Evolutionary conservation across 2,329 filamentous ascomycete genomes (phyloP), one percentile per base, ranked within the genome.

Genomic region (Botryotinia calthae): DNA sequence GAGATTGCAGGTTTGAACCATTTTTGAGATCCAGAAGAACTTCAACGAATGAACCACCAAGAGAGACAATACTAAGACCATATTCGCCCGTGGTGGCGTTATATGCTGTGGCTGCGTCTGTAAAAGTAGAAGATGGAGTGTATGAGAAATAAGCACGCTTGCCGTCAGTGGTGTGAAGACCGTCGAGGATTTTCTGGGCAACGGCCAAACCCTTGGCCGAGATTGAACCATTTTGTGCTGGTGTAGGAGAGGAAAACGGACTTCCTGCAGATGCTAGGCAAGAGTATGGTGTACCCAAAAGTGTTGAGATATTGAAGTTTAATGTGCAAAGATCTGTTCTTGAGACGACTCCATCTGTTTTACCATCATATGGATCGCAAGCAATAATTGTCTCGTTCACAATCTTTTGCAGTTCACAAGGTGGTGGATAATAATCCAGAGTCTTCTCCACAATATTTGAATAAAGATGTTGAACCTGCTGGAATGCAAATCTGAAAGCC

Each of bases 341-440:
- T 14, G 84, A 81, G 31, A 89, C 82, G 7, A 89, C 85, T 22
- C 87, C 86, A 71, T 89, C 87, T 1, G 82, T 83, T 61, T 82
- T 82, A 10, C 88, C 87, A 73, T 89, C 87, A 12, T 89, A 81
- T 16, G 83, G 80, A 74, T 89, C 87, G 68, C 87, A 90, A 54
- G 84, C 84, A 2, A 81, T 80, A 62, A 89, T 87, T 6, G 87
- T 89, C 58, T 82, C 81, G 76, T 87, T 88, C 31, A 86, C 82
- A 63, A 89, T 87, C 76, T 84, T 84, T 14, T 82, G 81, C 18
- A 88, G 76, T 70, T 86, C 85, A 51, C 83, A 84, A 0, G 84
- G 81, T 1, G 83, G 81, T 3, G 84, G 83, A 72, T 81, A 83
- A 75, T 86, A 85, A 68, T 80, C 81, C 22, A 82, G 67, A 0